phyloP scores from a whole-genome alignment of 805 yeast species.

The Phaffomyces opuntiae region DNA sequence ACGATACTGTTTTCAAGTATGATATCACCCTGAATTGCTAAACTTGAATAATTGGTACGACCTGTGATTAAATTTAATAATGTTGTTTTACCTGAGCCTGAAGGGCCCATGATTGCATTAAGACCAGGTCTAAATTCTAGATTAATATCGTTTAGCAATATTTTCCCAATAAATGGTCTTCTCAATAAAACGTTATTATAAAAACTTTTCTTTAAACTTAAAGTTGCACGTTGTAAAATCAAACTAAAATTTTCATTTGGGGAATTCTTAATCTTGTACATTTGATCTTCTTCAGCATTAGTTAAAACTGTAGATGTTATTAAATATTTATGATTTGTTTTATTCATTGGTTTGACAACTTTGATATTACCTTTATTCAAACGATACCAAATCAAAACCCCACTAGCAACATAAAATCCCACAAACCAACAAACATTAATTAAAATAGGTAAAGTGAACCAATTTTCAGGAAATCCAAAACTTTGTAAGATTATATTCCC shows the following conservation, averaged over 20 bases:
- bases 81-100: constrained; percentile 75
- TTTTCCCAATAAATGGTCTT: constrained; percentile 8
- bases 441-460: constrained; percentile 62
- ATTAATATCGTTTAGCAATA: constrained; percentile 32
- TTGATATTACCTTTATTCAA: constrained; percentile 26
- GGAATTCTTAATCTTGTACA: neutral
- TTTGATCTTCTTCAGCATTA: neutral
- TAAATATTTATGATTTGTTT: too few species aligned
- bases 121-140: constrained; percentile 68
- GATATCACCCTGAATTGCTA: constrained; percentile 33
- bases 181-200: constrained; percentile 1
- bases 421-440: constrained; percentile 51
- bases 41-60: constrained; percentile 31
- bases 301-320: neutral
- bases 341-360: constrained; percentile 14
- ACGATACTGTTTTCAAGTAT: constrained; percentile 35
- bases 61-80: constrained; percentile 57
- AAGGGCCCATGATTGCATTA: constrained; percentile 76
- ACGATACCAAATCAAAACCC: constrained; percentile 36
- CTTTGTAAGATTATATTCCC: constrained; percentile 48
- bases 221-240: constrained; percentile 6
- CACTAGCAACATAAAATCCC: constrained; percentile 45
- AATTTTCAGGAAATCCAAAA: constrained; percentile 55
- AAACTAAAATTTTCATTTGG: constrained; percentile 1
- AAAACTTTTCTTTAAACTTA: constrained; percentile 10